These are phyloP conservation scores for Penicillium fuscoglaucum DNA, from an alignment of 2,329 filamentous ascomycete genomes.

Conservation along the genomic window DNA sequence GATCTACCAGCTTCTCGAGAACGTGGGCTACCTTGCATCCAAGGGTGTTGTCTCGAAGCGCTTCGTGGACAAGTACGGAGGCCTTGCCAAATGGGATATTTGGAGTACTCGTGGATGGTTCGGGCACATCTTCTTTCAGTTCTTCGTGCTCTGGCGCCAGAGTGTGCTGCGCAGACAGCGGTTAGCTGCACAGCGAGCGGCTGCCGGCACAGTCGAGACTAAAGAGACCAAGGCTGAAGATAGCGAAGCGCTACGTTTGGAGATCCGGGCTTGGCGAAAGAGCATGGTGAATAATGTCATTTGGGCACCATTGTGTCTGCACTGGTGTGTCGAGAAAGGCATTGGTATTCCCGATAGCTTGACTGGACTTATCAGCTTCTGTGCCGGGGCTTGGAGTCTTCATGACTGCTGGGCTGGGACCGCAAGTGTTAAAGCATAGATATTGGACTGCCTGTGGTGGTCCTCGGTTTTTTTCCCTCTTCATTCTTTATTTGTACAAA, in stretches of 20 bases:
- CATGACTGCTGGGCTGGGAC: constrained; percentile 49
- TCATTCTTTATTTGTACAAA: constrained; percentile 6
- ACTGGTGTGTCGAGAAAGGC: constrained; percentile 75
- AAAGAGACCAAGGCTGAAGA: constrained; percentile 32
- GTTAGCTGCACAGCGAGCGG: constrained; percentile 25
- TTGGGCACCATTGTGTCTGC: constrained; percentile 79
- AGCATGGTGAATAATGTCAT: constrained; percentile 65
- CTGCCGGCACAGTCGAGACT: constrained; percentile 14
- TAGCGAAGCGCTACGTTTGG: constrained; percentile 31
- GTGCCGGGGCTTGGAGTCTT: constrained; percentile 50
- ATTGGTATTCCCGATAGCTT: constrained; percentile 57
- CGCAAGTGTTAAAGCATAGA: constrained; percentile 33
- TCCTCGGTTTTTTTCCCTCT: constrained; percentile 1
- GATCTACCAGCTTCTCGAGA: constrained; percentile 78
- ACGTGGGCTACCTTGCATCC: constrained; percentile 71
- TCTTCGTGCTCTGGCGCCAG: constrained; percentile 62
- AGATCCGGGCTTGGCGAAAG: constrained; percentile 62
- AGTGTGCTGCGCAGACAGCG: constrained; percentile 35
- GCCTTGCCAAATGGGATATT: constrained; percentile 62
- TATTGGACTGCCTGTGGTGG: not conserved
- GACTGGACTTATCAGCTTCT: constrained; percentile 59
- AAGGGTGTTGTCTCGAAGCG: constrained; percentile 65
- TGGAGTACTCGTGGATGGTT: constrained; percentile 82
- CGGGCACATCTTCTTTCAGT: constrained; percentile 73
- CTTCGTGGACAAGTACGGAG: constrained; percentile 46